These are phyloP conservation scores for Solanum etuberosum DNA, from an alignment of 257 asterid genomes.

Conservation along the genomic window DNA sequence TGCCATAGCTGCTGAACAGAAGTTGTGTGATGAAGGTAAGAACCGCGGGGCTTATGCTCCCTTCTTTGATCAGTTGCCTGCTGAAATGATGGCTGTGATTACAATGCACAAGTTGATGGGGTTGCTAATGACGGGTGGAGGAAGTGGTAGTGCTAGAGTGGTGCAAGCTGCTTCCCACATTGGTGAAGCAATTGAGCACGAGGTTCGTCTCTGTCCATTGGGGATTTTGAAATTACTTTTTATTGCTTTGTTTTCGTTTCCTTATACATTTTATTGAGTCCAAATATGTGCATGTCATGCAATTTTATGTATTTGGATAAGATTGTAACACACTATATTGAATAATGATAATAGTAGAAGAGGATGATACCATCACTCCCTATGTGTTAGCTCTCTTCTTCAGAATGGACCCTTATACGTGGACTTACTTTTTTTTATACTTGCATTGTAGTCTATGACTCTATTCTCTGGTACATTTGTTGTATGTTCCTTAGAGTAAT, in stretches of 20 bases:
- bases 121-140: constrained; percentile 77
- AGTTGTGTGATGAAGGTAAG: constrained; percentile 42
- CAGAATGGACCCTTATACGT: not conserved
- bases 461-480: not conserved
- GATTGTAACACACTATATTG: not conserved
- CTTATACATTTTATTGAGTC: not conserved
- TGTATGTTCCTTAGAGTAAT: not conserved
- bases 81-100: constrained; percentile 94
- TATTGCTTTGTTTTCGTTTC: not conserved
- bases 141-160: constrained; percentile 59
- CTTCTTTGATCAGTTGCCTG: constrained; percentile 59
- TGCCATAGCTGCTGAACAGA: constrained; percentile 80
- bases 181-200: constrained; percentile 92
- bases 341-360: not conserved
- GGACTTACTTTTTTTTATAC: not conserved
- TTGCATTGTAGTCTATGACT: not conserved
- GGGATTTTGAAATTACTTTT: not conserved
- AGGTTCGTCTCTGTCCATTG: constrained; percentile 35
- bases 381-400: not conserved
- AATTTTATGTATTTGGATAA: not conserved
- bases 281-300: not conserved
- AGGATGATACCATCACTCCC: not conserved
- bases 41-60: constrained; percentile 44
- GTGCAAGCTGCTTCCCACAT: constrained; percentile 66
- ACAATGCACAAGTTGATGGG: constrained; percentile 94